Base-by-base conservation (phyloP, 2,329 filamentous ascomycete species). In the Nemania abortiva region DNA sequence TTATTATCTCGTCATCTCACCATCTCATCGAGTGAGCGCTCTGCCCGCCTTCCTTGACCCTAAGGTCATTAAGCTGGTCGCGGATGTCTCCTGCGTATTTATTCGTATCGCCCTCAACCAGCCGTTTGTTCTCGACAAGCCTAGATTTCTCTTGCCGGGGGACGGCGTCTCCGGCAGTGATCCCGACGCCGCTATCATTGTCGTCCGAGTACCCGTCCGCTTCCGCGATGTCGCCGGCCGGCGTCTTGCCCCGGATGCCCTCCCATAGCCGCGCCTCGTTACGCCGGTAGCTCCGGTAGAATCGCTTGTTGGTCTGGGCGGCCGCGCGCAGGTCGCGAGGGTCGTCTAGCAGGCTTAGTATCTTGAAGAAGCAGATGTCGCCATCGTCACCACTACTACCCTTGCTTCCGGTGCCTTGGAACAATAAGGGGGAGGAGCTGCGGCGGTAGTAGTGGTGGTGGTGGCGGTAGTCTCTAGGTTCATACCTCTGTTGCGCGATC, bases 321-420 rank as follows among this genome's bases (percentile, higher is more conserved):
- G 81, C 78, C 1, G 81, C 76, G 54, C 81, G 80, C 10, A 87
- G 74, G 69, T 87, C 84, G 1, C 81, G 76, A 6, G 83, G 71
- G 13, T 79, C 76, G 4, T 81, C 81, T 2, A 85, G 70, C 2
- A 81, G 74, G 6, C 78, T 74, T 22, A 87, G 74, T 11, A 87
- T 81, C 7, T 76, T 79, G 10, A 85, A 71, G 15, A 80, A 79
- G 13, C 67, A 69, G 6, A 84, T 74, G 1, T 83, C 82, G 0
- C 42, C 42, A 13, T 45, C 27, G n/a, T 15, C 47, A 29, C 31
- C 15, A 50, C 20, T 11, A 7, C 20, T 47, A 29, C 31, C n/a
- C 45, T 22, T 9, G 7, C 15, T 29, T n/a, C 13, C 34, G 22
- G 56, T 18, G n/a, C 27, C 49, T 9, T 42, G 13, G 2, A 39